These are phyloP conservation scores for Ricinus communis DNA, from an alignment of 345 rosid genomes.

Conservation along the genomic window DNA sequence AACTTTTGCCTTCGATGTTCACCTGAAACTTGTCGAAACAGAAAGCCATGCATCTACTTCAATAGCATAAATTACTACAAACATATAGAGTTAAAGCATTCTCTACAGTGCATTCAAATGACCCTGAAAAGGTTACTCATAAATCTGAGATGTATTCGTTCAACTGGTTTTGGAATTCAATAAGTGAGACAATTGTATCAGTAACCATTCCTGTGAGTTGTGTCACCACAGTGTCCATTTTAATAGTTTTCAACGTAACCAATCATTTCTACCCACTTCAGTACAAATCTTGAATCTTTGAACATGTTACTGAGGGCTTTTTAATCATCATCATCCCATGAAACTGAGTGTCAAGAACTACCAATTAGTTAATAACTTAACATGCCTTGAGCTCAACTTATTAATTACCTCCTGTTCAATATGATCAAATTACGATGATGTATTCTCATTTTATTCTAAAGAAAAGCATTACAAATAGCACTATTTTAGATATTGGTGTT, in stretches of 20 bases:
- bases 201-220: neutral
- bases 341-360: too few relatives aligned
- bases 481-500: too few relatives aligned
- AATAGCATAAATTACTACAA: conserved; percentile 32
- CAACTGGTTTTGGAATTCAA: conserved; percentile 7
- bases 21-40: conserved; percentile 47
- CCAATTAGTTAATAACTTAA: too few relatives aligned
- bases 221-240: neutral
- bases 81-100: conserved; percentile 24
- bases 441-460: too few relatives aligned
- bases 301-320: neutral
- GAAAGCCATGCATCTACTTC: conserved; percentile 34
- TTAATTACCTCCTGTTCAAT: too few relatives aligned
- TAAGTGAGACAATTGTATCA: neutral
- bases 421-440: too few relatives aligned
- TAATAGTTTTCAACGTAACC: neutral
- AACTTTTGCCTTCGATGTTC: conserved; percentile 56
- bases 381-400: too few relatives aligned
- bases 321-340: neutral
- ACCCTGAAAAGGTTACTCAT: neutral
- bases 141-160: conserved; percentile 5
- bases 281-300: neutral
- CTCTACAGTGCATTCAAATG: conserved; percentile 24
- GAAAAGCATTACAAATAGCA: too few relatives aligned
- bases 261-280: conserved; percentile 10